A percentile compares a stretch with the other conserved stretches of the same genome.
Conservation (phyloP, 2,329 filamentous ascomycete genomes). For the Blumeria hordei region DNA sequence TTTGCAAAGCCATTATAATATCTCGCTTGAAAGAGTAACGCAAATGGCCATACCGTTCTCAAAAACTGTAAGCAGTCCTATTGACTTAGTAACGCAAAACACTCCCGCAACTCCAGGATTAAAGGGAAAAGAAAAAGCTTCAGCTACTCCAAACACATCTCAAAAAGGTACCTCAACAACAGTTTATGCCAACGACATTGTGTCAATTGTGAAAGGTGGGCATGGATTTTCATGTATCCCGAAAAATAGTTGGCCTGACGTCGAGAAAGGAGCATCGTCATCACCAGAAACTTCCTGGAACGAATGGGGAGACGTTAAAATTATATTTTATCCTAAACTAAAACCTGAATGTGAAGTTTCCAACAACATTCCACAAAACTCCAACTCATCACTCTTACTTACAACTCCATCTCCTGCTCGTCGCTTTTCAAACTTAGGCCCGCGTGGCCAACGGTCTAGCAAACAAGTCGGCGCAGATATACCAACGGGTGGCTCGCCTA, state of each 20-base stretch:
- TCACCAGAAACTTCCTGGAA: conserved; percentile 30
- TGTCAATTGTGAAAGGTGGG: conserved; percentile 43
- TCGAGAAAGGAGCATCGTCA: conserved; percentile 7
- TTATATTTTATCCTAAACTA: conserved; percentile 45
- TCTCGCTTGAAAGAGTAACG: conserved; percentile 57
- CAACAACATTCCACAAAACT: conserved; percentile 7
- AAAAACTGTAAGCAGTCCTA: conserved; percentile 32
- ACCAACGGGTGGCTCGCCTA: conserved; percentile 11
- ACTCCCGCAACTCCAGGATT: conserved; percentile 28
- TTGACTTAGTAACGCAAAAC: conserved; percentile 24
- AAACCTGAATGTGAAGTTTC: conserved; percentile 12
- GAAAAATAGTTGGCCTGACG: conserved; percentile 12
- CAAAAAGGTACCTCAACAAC: conserved; percentile 21
- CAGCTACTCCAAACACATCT: conserved; percentile 18
- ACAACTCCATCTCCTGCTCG: conserved; percentile 15
- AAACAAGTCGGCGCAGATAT: conserved; percentile 15
- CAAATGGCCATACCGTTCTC: conserved; percentile 64
- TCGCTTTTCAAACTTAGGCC: conserved; percentile 15
- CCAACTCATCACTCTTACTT: conserved; percentile 11
- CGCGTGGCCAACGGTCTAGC: conserved; percentile 12
- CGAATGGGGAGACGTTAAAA: conserved; percentile 56
- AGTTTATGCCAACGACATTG: conserved; percentile 65
- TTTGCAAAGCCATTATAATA: conserved; percentile 64
- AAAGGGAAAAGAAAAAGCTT: conserved; percentile 55
- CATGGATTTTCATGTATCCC: conserved; percentile 14